Percentiles rank a stretch among this genome's conserved stretches.
phyloP scores from a whole-genome alignment of 768 basidiomycete genomes.

The Hygrophorus pudorinus region DNA sequence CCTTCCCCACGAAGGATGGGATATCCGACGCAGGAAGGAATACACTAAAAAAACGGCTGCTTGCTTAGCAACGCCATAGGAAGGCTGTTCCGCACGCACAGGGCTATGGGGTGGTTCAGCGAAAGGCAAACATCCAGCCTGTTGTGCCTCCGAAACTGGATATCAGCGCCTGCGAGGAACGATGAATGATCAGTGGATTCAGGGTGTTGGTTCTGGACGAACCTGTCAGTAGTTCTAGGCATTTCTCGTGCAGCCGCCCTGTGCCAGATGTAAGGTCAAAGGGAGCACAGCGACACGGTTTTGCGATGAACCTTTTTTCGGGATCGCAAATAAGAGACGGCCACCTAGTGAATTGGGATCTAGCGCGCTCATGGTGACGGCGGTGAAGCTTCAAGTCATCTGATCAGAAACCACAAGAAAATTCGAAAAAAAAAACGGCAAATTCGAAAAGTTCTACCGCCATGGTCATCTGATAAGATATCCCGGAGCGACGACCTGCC shows the following conservation, averaged over 20 bases:
- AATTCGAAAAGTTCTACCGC: too few species aligned
- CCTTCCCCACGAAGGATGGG: slow-evolving; percentile 96
- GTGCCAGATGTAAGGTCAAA: slow-evolving; percentile 1
- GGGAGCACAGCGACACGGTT: background rate
- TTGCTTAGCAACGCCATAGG: background rate
- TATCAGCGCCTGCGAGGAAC: slow-evolving; percentile 67
- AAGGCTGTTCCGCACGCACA: slow-evolving; percentile 42
- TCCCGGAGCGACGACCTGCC: too few species aligned
- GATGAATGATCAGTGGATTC: slow-evolving; percentile 1
- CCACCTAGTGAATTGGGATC: slow-evolving; percentile 77
- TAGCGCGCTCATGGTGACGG: slow-evolving; percentile 10
- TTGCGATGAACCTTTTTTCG: slow-evolving; percentile 75
- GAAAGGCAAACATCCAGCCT: slow-evolving; percentile 92
- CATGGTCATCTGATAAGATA: too few species aligned
- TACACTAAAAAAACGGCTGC: slow-evolving; percentile 52
- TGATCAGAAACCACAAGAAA: too few species aligned
- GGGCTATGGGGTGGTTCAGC: slow-evolving; percentile 84
- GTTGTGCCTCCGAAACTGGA: slow-evolving; percentile 82
- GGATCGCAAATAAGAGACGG: slow-evolving; percentile 87
- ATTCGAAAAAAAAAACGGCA: too few species aligned
- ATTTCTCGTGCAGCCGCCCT: slow-evolving; percentile 90
- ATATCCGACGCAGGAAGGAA: slow-evolving; percentile 97
- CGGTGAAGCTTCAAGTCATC: too few species aligned
- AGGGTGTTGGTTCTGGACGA: slow-evolving; percentile 9
- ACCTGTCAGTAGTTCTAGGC: slow-evolving; percentile 79